Base-by-base conservation (phyloP, 2,329 filamentous ascomycete species). In the Colletotrichum falcatum region DNA sequence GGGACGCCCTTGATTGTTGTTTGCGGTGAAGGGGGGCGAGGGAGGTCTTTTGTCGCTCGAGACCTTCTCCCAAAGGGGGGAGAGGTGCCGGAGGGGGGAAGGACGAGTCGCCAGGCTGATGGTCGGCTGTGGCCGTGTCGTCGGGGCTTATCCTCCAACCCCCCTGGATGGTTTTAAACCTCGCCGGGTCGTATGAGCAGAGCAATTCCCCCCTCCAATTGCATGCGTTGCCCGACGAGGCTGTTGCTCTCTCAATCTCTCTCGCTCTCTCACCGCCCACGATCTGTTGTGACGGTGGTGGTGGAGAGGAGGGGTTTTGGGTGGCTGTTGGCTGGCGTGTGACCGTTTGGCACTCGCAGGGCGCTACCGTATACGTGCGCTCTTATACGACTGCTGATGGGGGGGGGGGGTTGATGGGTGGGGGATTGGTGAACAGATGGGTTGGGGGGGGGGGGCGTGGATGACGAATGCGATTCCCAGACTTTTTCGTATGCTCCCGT, bases 191-290 rank as follows among this genome's bases (percentile, higher is more conserved):
- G 42, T 44, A n/a, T n/a, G n/a, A n/a, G 18, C 18, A 3, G 18
- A 9, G 2, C 2, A 2, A 1, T 3, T 1, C 8, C 8, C 0
- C 39, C 16, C 39, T 5, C 14, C n/a, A n/a, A n/a, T n/a, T n/a
- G n/a, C n/a, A n/a, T n/a, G n/a, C n/a, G n/a, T n/a, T n/a, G n/a
- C n/a, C 37, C 14, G 37, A 39, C 37, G 37, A 39, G 4, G n/a
- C n/a, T n/a, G n/a, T n/a, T n/a, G n/a, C n/a, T n/a, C n/a, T n/a
- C n/a, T n/a, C n/a, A n/a, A n/a, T n/a, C n/a, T n/a, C n/a, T n/a
- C n/a, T n/a, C n/a, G n/a, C n/a, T 37, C 35, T 7, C 39, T 11
- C 20, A 1, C 46, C 46, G 12, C 46, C 46, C 14, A 49, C 46
- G 12, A 49, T 26, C n/a, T 7, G 23, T 5, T 26, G 42, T 23